Base-by-base conservation (phyloP, 169 alveolate genomes). In the Plasmodium gallinaceum region DNA sequence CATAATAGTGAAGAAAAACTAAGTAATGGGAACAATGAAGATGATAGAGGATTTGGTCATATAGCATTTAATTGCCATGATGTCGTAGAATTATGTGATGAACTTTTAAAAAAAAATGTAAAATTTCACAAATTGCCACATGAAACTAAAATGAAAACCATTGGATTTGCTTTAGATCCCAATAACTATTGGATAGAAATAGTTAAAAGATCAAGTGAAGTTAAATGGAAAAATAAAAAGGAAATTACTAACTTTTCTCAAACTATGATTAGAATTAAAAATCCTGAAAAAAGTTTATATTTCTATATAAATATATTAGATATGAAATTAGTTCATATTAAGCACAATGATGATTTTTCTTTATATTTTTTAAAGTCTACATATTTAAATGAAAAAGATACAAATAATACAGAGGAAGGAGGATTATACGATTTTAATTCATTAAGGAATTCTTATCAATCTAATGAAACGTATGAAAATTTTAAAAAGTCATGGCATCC, bases 1-100 rank as follows among this genome's bases (percentile, higher is more conserved):
- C 93, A 91, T 58, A 93, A 93, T 37, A 74, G 92, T 24, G 93
- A 92, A 57, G 90, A 88, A 43, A 88, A 69, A 71, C 83, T 93
- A 60, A 91, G 94, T 78, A 89, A 91, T 48, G 97, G 97, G 18
- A 94, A 94, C 54, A 91, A 61, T 57, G 96, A 93, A 66, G 92
- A 94, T 68, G 74, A 90, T 57, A 90, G 94, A 45, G 97, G 97
- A 18, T 94, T 94, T 75, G 97, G 97, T 18, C 96, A 94, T 57
- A 90, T 94, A 39, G 96, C 96, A 52, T 94, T 94, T 69, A 91
- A 93, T 45, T 83, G 93, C 45, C 72, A 85, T 5, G 86, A 93
- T 88, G 95, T 93, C 43, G 52, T 43, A 5, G 92, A 65, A 37
- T 32, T 42, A 16, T 66, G 87, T 57, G 74, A 57, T 80, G 43